These are phyloP conservation scores for Beauveria bassiana DNA, from an alignment of 2,329 filamentous ascomycete species.

Conservation along the genomic window DNA sequence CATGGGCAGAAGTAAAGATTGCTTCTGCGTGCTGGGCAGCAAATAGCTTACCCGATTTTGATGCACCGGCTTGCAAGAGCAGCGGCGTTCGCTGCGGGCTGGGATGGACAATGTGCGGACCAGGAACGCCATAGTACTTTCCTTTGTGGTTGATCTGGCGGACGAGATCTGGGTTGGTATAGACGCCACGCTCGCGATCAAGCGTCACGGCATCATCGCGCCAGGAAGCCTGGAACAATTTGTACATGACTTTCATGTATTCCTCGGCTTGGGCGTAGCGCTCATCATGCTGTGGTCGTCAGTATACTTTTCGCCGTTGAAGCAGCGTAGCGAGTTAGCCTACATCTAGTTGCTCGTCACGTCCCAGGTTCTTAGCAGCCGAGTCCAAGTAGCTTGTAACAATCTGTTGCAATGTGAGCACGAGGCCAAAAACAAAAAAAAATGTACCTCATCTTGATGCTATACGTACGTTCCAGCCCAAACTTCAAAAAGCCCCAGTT, in stretches of 20 bases:
- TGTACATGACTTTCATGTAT: constrained; percentile 52
- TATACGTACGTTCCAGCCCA: constrained; percentile 25
- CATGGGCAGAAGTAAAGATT: constrained; percentile 54
- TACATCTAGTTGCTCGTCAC: constrained; percentile 39
- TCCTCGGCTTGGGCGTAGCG: constrained; percentile 52
- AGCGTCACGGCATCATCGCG: constrained; percentile 51
- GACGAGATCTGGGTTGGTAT: constrained; percentile 36
- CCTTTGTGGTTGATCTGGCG: constrained; percentile 55
- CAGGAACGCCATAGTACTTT: constrained; percentile 50
- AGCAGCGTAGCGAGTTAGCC: neutral
- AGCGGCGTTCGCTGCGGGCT: constrained; percentile 57
- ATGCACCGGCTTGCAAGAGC: constrained; percentile 57
- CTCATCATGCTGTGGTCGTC: constrained; percentile 27
- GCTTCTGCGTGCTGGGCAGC: constrained; percentile 57
- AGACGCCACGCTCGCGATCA: constrained; percentile 45
- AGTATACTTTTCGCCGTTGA: neutral
- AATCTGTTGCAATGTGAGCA: constrained; percentile 26
- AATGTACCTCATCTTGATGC: too few relatives aligned
- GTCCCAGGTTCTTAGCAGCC: constrained; percentile 55
- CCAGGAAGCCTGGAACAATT: constrained; percentile 52
- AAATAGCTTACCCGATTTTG: constrained; percentile 51
- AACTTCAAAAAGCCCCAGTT: constrained; percentile 24
- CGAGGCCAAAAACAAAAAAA: too few relatives aligned
- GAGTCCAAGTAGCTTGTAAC: constrained; percentile 63
- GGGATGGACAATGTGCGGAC: constrained; percentile 53